A percentile compares a stretch with the other conserved stretches of the same genome.
These are phyloP conservation scores for Chlamydomonas sp. DNA, from an alignment of 139 green algal genomes.

Conservation along the genomic window DNA sequence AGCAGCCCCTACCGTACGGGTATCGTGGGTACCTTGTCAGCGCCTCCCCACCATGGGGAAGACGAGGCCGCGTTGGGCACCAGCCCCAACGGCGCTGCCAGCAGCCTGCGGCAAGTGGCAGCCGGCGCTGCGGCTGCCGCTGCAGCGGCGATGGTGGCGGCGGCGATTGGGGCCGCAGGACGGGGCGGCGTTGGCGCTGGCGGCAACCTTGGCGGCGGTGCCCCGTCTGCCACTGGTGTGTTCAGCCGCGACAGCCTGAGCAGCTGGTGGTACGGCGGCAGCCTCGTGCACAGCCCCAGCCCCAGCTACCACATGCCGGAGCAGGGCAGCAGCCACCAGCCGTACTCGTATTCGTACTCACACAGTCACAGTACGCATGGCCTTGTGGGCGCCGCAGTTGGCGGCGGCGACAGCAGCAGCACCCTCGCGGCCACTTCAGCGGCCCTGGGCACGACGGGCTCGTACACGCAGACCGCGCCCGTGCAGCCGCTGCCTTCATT, in stretches of 20 bases:
- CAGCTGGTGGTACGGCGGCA: background rate
- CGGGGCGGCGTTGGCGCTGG: background rate
- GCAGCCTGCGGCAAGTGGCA: background rate
- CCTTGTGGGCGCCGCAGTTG: too few relatives aligned
- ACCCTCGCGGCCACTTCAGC: too few relatives aligned
- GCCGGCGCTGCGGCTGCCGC: background rate
- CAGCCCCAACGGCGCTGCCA: background rate
- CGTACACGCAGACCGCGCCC: too few relatives aligned
- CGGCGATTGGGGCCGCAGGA: background rate
- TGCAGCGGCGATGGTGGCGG: background rate
- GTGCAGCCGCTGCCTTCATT: too few relatives aligned
- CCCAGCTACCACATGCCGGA: background rate
- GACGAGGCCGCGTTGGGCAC: background rate
- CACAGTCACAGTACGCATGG: too few relatives aligned
- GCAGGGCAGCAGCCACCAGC: background rate
- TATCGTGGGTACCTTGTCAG: too few relatives aligned
- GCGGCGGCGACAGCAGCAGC: too few relatives aligned
- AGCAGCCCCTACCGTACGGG: too few relatives aligned
- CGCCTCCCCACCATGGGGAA: too few relatives aligned
- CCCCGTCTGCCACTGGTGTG: too few relatives aligned
- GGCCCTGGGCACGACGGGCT: too few relatives aligned
- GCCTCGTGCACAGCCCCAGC: constrained; percentile 1
- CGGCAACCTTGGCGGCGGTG: background rate
- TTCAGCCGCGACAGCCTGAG: background rate
- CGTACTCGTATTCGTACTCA: too few relatives aligned